Evolutionary conservation across 2,329 filamentous ascomycete species (phyloP), one percentile per base, ranked within the genome.

Genomic region (Phaeosphaeriaceae sp.): DNA sequence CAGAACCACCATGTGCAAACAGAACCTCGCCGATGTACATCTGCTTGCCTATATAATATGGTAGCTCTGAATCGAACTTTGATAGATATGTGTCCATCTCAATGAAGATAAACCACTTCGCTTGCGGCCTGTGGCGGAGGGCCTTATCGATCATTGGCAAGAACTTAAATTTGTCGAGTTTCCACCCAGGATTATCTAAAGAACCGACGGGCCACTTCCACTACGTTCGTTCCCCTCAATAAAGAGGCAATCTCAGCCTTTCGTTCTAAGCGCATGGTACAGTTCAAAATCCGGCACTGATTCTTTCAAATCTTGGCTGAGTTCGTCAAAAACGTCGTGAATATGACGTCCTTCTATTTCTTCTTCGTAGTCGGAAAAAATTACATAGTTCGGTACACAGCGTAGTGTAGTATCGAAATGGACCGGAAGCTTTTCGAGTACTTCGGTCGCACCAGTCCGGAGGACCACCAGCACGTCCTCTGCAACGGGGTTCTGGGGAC

Each of bases 281-380:
- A 83, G 73, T 48, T 77, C 70, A 60, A 83, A 83, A 52, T 83
- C 81, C 2, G 76, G 70, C 40, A 79, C 70, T 20, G 71, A 68
- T 7, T 67, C 59, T 66, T 66, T 64, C 70, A 70, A 64, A 17
- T 54, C 46, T 21, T 70, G 58, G 21, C 61, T 71, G 51, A 83
- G 74, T 23, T 75, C 72, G 32, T 70, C 71, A n/a, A 84, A 69
- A n/a, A 72, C 65, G 42, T 73, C 63, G 43, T 78, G 77, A 60
- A 84, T 79, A 52, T 80, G 71, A 70, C 76, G 46, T 73, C 75
- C 50, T 76, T 81, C 41, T 70, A 76, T 56, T 80, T 76, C 74
- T 62, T 86, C 83, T 30, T 81, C 80, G 50, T 80, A 78, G 63
- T 86, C 83, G 34, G 83, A 85, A 64, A 83, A 82, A 49, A 87